Conservation (phyloP, 2,329 filamentous ascomycete genomes). For the Diaporthe eres region DNA sequence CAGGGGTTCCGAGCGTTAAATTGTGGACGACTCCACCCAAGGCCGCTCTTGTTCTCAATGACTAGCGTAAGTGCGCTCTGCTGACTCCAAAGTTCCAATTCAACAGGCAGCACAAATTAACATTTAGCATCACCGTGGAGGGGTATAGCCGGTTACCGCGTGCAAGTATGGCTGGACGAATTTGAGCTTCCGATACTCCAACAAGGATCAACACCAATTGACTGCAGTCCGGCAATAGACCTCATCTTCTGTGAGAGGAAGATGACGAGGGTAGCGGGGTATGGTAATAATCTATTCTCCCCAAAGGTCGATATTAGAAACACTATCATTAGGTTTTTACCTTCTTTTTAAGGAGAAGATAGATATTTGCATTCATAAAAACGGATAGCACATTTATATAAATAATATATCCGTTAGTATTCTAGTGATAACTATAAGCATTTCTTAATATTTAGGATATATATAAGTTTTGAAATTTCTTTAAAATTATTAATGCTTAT, state of each 20-base stretch:
- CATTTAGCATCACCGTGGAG: not conserved
- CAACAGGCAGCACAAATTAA: not conserved
- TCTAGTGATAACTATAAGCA: too few relatives aligned
- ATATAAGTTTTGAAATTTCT: too few relatives aligned
- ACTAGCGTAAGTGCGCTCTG: too few relatives aligned
- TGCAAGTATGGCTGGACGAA: not conserved
- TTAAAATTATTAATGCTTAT: too few relatives aligned
- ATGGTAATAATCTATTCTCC: not conserved
- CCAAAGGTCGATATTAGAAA: not conserved
- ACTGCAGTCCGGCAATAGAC: conserved; percentile 1
- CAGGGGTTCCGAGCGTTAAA: not conserved
- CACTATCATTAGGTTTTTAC: not conserved
- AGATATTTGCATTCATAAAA: too few relatives aligned
- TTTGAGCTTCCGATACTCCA: not conserved
- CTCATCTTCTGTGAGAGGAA: not conserved
- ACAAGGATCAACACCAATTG: not conserved
- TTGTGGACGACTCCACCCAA: not conserved
- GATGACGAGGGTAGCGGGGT: not conserved
- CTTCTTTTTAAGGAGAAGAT: not conserved
- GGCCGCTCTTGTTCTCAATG: not conserved
- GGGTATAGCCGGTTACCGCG: not conserved
- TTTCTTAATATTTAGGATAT: too few relatives aligned
- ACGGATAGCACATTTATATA: too few relatives aligned
- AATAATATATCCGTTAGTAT: too few relatives aligned
- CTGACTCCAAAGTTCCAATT: too few relatives aligned